Base-by-base conservation (phyloP, 441 rosid genomes). In the Gossypium davidsonii region DNA sequence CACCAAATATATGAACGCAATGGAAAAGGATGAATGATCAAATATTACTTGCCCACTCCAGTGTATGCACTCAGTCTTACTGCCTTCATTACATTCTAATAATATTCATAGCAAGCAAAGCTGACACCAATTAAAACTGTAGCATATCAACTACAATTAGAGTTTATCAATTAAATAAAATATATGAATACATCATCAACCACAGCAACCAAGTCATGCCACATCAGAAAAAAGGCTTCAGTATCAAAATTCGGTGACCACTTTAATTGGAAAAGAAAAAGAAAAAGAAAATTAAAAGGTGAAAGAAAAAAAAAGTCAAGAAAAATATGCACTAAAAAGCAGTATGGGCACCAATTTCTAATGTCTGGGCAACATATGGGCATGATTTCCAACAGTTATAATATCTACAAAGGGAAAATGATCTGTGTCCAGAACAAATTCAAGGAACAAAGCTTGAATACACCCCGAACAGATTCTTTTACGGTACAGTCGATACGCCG, bases 361-460 rank as follows among this genome's bases (percentile, higher is more conserved):
- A 73, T 71, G 74, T 80, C 83, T 73, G 80, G 82, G 81, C 71
- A 77, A 77, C 74, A 74, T 70, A 73, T 3, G 80, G 44, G 76
- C 81, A 78, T 55, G 80, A 84, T 82, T 82, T 81, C 84, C 88
- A 80, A 73, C 78, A 70, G 86, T 86, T 80, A 83, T 81, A 74
- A 81, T 86, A 88, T 88, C 86, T 88, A 88, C 90, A 86, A 67
- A 75, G 82, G 81, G 71, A 79, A 81, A 79, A 79, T 72, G 74
- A 74, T 80, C 84, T 70, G 76, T 76, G 73, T 80, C 85, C 84
- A 80, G 80, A 73, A 78, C 86, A 74, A 73, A 60, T 81, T 81
- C 76, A 80, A 75, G 78, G 71, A 77, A 80, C 79, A 76, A 70
- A 79, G 82, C 80, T 66, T 42, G 49, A 42, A 72, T 60, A 77